These are phyloP conservation scores for Saturnispora saitoi DNA, from an alignment of 805 yeast species.

Conservation along the genomic window DNA sequence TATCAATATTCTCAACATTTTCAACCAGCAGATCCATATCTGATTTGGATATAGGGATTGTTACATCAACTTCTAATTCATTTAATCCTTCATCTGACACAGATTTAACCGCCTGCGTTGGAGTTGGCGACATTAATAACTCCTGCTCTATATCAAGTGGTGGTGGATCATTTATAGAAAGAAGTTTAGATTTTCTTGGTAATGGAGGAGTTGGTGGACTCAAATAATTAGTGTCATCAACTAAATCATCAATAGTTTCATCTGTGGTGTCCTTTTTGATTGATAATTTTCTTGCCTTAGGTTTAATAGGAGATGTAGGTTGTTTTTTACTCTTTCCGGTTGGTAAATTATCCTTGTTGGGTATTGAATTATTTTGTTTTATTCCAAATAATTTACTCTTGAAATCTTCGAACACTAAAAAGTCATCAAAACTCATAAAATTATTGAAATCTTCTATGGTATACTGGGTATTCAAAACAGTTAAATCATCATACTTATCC, in stretches of 20 bases:
- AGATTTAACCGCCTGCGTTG: neutral
- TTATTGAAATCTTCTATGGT: conserved; percentile 19
- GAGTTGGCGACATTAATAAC: conserved; percentile 1
- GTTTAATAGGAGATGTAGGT: conserved; percentile 8
- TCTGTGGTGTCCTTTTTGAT: neutral
- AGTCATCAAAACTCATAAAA: conserved; percentile 21
- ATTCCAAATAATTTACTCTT: conserved; percentile 12
- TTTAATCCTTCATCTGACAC: neutral
- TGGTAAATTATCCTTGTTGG: neutral
- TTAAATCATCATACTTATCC: conserved; percentile 17
- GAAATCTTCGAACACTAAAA: conserved; percentile 20
- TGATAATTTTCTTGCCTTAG: neutral
- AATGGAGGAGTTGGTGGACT: conserved; percentile 17
- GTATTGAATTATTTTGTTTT: neutral
- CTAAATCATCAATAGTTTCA: neutral
- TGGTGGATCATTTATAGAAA: conserved; percentile 5
- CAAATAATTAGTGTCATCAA: neutral
- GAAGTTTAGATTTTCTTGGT: conserved; percentile 12
- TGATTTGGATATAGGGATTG: conserved; percentile 7
- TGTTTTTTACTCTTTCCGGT: neutral
- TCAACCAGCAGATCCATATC: conserved; percentile 7
- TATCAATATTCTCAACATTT: conserved; percentile 3
- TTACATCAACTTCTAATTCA: neutral
- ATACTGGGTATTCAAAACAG: conserved; percentile 12
- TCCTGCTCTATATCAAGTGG: neutral